Evolutionary conservation across 768 basidiomycete genomes (phyloP).

Genomic region (Mycena pura): DNA sequence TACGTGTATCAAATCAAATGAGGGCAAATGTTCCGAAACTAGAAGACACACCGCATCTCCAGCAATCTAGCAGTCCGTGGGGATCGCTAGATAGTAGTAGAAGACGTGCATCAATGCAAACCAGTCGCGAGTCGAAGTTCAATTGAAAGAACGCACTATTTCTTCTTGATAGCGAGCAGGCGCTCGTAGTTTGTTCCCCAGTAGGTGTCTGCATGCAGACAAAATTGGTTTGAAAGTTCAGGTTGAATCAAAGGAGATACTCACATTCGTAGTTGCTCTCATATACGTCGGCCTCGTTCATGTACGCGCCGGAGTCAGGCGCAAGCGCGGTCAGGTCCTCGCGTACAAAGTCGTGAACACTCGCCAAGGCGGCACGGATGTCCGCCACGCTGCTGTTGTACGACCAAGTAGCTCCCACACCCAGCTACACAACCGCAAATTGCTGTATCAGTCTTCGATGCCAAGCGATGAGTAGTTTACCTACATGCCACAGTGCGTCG

Average conservation of each 20-base stretch:
- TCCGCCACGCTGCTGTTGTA: constrained; percentile 1
- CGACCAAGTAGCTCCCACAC: neutral
- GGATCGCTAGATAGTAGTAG: constrained; percentile 33
- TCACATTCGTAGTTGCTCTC: constrained; percentile 36
- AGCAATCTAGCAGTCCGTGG: constrained; percentile 37
- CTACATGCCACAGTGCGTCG: constrained; percentile 27
- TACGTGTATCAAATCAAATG: neutral
- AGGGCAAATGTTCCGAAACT: too few species aligned
- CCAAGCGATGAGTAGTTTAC: neutral
- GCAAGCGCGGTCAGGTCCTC: constrained; percentile 19
- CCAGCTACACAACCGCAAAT: neutral
- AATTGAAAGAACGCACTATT: constrained; percentile 43
- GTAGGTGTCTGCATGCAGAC: constrained; percentile 25
- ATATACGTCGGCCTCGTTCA: constrained; percentile 44
- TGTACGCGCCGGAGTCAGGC: constrained; percentile 24
- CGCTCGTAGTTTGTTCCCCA: constrained; percentile 43
- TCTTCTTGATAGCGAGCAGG: constrained; percentile 37
- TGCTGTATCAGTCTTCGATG: neutral
- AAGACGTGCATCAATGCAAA: neutral
- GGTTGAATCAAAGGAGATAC: neutral
- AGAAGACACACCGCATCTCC: constrained; percentile 39
- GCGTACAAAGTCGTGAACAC: constrained; percentile 11
- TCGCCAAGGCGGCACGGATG: neutral
- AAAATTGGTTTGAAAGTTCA: neutral
- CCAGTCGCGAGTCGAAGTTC: neutral